These are phyloP conservation scores for Neurospora intermedia DNA, from an alignment of 495 filamentous ascomycete species.

Conservation along the genomic window DNA sequence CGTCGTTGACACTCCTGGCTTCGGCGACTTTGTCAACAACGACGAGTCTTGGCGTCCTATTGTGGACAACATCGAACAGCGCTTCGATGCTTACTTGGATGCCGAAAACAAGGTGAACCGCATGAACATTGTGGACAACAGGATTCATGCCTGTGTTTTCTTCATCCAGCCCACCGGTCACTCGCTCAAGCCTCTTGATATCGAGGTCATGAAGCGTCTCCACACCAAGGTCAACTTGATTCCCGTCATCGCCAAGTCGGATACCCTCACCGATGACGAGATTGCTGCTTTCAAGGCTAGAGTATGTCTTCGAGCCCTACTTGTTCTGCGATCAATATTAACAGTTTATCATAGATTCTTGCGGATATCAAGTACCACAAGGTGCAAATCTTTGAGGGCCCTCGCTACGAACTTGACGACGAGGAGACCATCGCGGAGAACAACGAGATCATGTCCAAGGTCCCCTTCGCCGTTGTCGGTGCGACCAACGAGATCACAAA, in stretches of 20 bases:
- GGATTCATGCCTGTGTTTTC: constrained; percentile 96
- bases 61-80: constrained; percentile 98
- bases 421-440: constrained; percentile 99
- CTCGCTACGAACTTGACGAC: constrained; percentile 95
- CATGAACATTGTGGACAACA: constrained; percentile 98
- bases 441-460: constrained; percentile 99
- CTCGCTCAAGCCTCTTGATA: constrained; percentile 97
- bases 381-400: constrained; percentile 98
- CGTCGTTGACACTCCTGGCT: constrained; percentile 95
- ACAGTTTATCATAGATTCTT: constrained; percentile 58
- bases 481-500: constrained; percentile 86
- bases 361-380: constrained; percentile 92
- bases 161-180: constrained; percentile 99
- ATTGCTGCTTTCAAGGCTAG: constrained; percentile 87
- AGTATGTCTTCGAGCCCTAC: constrained; percentile 43
- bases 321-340: constrained; percentile 2
- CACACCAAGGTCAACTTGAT: constrained; percentile 99
- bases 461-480: constrained; percentile 95
- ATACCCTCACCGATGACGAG: constrained; percentile 96
- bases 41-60: constrained; percentile 98
- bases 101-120: constrained; percentile 99
- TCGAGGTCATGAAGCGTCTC: constrained; percentile 96
- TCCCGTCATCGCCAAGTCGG: constrained; percentile 95
- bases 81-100: constrained; percentile 95
- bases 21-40: constrained; percentile 99